Percentiles rank a stretch among this genome's conserved stretches.
Evolutionary conservation across 768 basidiomycete species (phyloP).

Genomic region (Phylloporus scabripes): DNA sequence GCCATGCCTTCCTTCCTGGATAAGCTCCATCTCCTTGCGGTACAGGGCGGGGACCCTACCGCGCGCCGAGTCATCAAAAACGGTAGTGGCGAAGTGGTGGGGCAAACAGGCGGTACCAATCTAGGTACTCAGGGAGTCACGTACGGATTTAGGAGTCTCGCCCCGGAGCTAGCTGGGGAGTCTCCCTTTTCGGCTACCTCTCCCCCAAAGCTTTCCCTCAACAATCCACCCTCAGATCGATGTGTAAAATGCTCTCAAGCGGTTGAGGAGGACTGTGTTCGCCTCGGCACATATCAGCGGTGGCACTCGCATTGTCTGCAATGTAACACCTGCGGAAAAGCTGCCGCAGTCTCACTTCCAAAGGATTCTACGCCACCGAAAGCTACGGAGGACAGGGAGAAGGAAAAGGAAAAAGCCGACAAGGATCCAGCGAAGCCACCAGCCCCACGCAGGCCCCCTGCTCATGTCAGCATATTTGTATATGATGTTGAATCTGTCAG

Average conservation of each 20-base stretch:
- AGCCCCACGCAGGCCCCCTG: constrained; percentile 67
- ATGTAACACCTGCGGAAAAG: constrained; percentile 74
- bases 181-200: constrained; percentile 55
- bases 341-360: constrained; percentile 54
- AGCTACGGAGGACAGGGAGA: constrained; percentile 47
- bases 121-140: constrained; percentile 80
- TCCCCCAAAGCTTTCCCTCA: constrained; percentile 49
- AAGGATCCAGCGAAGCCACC: constrained; percentile 54
- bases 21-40: constrained; percentile 86
- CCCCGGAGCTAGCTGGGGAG: constrained; percentile 87
- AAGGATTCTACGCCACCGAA: constrained; percentile 51
- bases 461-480: constrained; percentile 72
- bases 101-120: constrained; percentile 42
- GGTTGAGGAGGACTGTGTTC: constrained; percentile 95
- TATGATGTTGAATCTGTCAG: constrained; percentile 68
- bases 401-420: constrained; percentile 36
- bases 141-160: constrained; percentile 89
- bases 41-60: constrained; percentile 75
- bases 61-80: constrained; percentile 71
- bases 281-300: constrained; percentile 91
- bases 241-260: constrained; percentile 86
- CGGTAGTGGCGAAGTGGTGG: constrained; percentile 59
- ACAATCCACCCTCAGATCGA: constrained; percentile 79
- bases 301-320: constrained; percentile 97
- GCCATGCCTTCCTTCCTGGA: constrained; percentile 90